Conservation (phyloP, 352 stramenopile species). For the Phytophthora fragariae region DNA sequence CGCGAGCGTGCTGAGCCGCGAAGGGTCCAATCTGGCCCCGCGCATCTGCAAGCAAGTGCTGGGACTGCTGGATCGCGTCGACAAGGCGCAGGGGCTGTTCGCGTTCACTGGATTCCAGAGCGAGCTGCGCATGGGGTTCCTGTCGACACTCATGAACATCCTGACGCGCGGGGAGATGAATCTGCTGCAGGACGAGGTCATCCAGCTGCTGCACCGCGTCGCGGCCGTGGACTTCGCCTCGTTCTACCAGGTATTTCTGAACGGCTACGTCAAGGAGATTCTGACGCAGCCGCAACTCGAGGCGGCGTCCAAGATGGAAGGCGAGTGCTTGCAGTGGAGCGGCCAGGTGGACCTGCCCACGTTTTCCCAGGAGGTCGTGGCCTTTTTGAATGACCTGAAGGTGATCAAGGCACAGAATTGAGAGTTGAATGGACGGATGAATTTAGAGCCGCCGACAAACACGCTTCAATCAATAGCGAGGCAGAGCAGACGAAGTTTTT, state of each 20-base stretch:
- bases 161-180: slow-evolving; percentile 84
- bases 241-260: slow-evolving; percentile 80
- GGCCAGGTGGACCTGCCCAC: slow-evolving; percentile 79
- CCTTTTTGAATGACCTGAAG: slow-evolving; percentile 82
- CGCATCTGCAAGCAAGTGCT: slow-evolving; percentile 82
- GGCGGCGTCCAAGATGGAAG: slow-evolving; percentile 56
- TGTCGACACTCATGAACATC: slow-evolving; percentile 83
- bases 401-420: slow-evolving; percentile 75
- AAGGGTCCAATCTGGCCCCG: slow-evolving; percentile 62
- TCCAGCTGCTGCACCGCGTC: slow-evolving; percentile 73
- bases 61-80: slow-evolving; percentile 65
- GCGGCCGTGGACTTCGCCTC: slow-evolving; percentile 76
- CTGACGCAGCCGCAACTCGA: slow-evolving; percentile 61
- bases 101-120: slow-evolving; percentile 76
- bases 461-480: no score
- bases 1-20: slow-evolving; percentile 63
- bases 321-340: slow-evolving; percentile 75
- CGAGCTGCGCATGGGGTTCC: slow-evolving; percentile 78
- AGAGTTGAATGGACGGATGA: neutral
- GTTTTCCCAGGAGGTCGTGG: slow-evolving; percentile 73
- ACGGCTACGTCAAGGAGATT: slow-evolving; percentile 70
- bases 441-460: neutral
- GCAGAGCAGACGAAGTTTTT: no score
- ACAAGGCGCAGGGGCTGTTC: slow-evolving; percentile 74
- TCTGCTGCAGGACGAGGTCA: slow-evolving; percentile 79